A percentile compares a stretch with the other conserved stretches of the same genome.
phyloP scores from a whole-genome alignment of 208 protist genomes.

The Leishmania gerbilli region DNA sequence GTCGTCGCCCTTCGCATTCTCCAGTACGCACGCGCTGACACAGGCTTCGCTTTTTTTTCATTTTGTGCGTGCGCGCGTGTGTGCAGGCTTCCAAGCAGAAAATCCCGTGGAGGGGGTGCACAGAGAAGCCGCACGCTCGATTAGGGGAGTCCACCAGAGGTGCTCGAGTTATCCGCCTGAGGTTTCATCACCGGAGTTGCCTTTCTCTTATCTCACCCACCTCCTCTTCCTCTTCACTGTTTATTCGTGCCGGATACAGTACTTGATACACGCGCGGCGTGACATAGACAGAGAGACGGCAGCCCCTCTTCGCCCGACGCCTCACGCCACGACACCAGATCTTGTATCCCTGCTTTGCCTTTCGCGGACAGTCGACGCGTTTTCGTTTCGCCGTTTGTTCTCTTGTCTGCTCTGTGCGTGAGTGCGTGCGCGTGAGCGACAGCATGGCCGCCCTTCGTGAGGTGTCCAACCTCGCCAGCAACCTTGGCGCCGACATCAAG shows the following conservation, averaged over 20 bases:
- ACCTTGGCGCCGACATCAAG: conserved; percentile 45
- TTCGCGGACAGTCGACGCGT: not conserved
- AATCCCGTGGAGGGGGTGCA: not conserved
- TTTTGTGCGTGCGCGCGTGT: not conserved
- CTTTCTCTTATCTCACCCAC: not conserved
- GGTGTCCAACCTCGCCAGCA: conserved; percentile 44
- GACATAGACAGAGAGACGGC: not conserved
- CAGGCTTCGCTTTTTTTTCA: not conserved
- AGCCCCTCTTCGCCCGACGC: not conserved
- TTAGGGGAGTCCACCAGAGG: not conserved
- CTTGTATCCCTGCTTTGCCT: not conserved
- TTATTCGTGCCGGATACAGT: not conserved
- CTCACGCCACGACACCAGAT: not conserved
- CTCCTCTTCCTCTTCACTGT: not conserved
- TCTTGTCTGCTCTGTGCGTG: not conserved
- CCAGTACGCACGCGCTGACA: not conserved
- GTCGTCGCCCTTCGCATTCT: not conserved
- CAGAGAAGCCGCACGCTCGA: not conserved
- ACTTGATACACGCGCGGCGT: not conserved
- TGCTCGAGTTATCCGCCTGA: not conserved
- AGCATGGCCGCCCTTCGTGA: conserved; percentile 61
- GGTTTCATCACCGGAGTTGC: not conserved
- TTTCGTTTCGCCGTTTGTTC: conserved; percentile 8
- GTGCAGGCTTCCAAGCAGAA: not conserved
- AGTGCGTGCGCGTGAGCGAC: not conserved